phyloP scores from a whole-genome alignment of 2,329 filamentous ascomycete genomes.

The Zopfia rhizophila region DNA sequence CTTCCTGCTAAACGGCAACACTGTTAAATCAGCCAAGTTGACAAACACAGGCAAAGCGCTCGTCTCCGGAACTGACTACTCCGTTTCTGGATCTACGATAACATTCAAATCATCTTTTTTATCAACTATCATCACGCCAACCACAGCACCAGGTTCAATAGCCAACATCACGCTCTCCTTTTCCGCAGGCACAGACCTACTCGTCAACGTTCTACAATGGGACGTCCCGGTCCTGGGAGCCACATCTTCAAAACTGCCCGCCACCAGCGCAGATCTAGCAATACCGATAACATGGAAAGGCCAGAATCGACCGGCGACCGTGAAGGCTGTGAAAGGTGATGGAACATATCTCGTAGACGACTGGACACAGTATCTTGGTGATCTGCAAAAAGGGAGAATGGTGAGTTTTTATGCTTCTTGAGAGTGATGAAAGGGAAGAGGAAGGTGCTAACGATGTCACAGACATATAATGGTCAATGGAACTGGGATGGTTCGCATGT shows the following conservation, averaged over 20 bases:
- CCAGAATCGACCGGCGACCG: conserved; percentile 60
- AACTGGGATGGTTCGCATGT: conserved; percentile 61
- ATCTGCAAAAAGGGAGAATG: conserved; percentile 59
- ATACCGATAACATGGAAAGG: conserved; percentile 66
- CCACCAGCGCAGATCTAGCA: conserved; percentile 53
- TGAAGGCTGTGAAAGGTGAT: conserved; percentile 61
- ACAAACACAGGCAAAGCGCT: conserved; percentile 52
- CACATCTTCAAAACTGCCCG: conserved; percentile 42
- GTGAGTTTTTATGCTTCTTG: conserved; percentile 10
- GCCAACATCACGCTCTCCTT: conserved; percentile 65
- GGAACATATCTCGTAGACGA: conserved; percentile 65
- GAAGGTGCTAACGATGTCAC: conserved; percentile 5
- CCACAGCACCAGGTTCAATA: conserved; percentile 58
- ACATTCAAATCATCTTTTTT: conserved; percentile 62
- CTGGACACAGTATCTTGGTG: conserved; percentile 65
- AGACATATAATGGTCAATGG: conserved; percentile 64
- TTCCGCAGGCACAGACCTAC: conserved; percentile 60
- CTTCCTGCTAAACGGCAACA: conserved; percentile 67
- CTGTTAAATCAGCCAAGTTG: conserved; percentile 54
- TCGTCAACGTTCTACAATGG: conserved; percentile 65
- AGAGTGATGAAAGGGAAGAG: neutral
- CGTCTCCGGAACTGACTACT: conserved; percentile 57
- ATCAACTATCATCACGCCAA: conserved; percentile 54
- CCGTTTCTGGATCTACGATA: conserved; percentile 56
- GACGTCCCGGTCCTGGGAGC: conserved; percentile 54